Base-by-base conservation (phyloP, 2,329 filamentous ascomycete species). In the Stagonosporopsis chrysanthemi region DNA sequence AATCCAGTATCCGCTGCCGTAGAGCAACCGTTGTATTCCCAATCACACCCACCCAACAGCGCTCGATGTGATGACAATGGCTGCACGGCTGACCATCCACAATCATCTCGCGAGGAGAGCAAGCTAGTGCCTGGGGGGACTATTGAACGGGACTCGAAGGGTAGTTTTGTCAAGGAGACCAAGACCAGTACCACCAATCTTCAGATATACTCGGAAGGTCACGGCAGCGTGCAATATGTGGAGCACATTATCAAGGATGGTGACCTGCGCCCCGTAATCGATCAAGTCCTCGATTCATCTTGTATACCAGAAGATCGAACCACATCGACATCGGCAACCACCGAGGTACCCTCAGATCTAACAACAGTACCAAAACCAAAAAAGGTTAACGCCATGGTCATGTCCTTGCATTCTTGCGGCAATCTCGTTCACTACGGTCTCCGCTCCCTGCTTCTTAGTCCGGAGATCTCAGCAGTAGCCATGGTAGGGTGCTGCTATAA, bases 401-500 rank as follows among this genome's bases (percentile, higher is more conserved):
- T 98, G 28, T 98, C 95, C 0, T 91, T 99, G 17, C 95, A 99
- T 76, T 98, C 94, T 0, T 99, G 95, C 73, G 95, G 95, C 26
- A 98, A 99, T 66, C 86, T 99, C n/a, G 90, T 96, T 0, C 95
- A 99, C 75, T 93, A 96, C 72, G 95, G 91, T 9, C 88, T 99
- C 55, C 88, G 91, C 14, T 96, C 94, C 0, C 84, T 99, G 19
- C 78, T 93, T 1, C 79, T 96, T 55, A 98, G 97, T 72, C 89
- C 90, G 0, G 85, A 88, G 4, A 93, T 98, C 52, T 86, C 87
- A 29, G 92, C 92, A n/a, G 89, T 98, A 22, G 94, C 94, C 56
- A 93, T 99, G 73, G 92, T 99, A 58, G 95, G 95, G 43, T 99
- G 95, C 81, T 99, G 95, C 82, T 98, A 99, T 82, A 99, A 99